Conservation (phyloP, 805 yeast species). For the Saccharomycopsis oosterbeekiorum region DNA sequence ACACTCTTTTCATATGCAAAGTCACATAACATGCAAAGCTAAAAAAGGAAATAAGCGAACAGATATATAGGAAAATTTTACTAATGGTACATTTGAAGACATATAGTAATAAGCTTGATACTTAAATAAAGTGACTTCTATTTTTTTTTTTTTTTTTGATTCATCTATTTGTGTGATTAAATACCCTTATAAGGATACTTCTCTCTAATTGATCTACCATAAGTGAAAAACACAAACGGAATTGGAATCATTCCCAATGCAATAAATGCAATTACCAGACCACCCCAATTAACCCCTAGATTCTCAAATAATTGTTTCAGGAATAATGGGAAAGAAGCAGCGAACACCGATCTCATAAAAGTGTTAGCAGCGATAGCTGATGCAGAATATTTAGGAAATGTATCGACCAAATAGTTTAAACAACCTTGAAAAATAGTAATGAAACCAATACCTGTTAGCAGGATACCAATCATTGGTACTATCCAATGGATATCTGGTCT, state of each 20-base stretch:
- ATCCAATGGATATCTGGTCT: conserved; percentile 48
- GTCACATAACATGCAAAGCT: background rate
- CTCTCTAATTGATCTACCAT: conserved; percentile 47
- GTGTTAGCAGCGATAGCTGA: conserved; percentile 62
- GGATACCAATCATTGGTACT: conserved; percentile 53
- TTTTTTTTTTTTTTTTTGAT: background rate
- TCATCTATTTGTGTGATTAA: background rate
- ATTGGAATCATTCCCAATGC: conserved; percentile 52
- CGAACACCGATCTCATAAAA: conserved; percentile 54
- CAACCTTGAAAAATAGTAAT: conserved; percentile 60
- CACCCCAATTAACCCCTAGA: conserved; percentile 65
- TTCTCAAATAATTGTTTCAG: conserved; percentile 45
- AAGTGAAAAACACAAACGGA: conserved; percentile 46
- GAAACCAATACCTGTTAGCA: conserved; percentile 48
- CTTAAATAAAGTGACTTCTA: no score
- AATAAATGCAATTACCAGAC: conserved; percentile 50
- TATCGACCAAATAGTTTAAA: conserved; percentile 60
- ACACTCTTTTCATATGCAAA: no score
- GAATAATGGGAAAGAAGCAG: conserved; percentile 61
- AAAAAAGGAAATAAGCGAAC: background rate
- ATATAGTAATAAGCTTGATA: no score
- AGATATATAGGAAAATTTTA: no score
- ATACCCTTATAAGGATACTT: conserved; percentile 21
- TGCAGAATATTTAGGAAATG: conserved; percentile 59
- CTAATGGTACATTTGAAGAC: no score